These are phyloP conservation scores for Marasmius sp. DNA, from an alignment of 1,284 basidiomycete species.

Conservation along the genomic window DNA sequence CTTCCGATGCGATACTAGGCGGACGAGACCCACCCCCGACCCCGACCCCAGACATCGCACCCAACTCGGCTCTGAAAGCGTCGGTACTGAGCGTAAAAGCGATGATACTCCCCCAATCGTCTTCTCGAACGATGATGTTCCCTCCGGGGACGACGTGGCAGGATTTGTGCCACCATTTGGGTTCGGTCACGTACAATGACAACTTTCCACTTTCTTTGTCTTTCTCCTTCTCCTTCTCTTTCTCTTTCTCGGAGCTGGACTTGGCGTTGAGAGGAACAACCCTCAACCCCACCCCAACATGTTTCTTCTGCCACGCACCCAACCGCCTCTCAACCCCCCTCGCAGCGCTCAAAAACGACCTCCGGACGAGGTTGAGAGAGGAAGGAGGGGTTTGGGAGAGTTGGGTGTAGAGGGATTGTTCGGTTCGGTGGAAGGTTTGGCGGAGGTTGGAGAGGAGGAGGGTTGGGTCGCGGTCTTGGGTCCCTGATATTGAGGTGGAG, in stretches of 20 bases:
- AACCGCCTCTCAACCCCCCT: slow-evolving; percentile 51
- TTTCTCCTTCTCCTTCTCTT: slow-evolving; percentile 24
- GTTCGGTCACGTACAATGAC: slow-evolving; percentile 33
- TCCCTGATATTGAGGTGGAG: slow-evolving; percentile 17
- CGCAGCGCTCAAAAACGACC: slow-evolving; percentile 52
- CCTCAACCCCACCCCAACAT: slow-evolving; percentile 30
- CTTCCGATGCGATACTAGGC: slow-evolving; percentile 14
- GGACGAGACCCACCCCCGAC: too few relatives aligned
- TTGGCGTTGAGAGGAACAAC: slow-evolving; percentile 29
- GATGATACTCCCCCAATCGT: slow-evolving; percentile 76
- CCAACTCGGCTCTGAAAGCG: slow-evolving; percentile 29
- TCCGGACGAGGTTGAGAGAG: slow-evolving; percentile 61
- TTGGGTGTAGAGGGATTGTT: slow-evolving; percentile 56
- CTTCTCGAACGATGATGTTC: slow-evolving; percentile 65
- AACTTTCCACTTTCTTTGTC: not conserved
- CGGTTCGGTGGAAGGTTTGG: slow-evolving; percentile 54
- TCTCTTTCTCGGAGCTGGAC: slow-evolving; percentile 20
- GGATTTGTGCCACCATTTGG: slow-evolving; percentile 61
- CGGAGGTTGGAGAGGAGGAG: slow-evolving; percentile 50
- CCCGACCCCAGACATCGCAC: not conserved
- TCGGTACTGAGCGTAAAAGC: slow-evolving; percentile 60
- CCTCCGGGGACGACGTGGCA: slow-evolving; percentile 69
- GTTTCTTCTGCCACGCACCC: slow-evolving; percentile 63
- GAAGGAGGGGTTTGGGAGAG: slow-evolving; percentile 44
- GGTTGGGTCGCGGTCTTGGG: slow-evolving; percentile 28